A percentile compares a stretch with the other conserved stretches of the same genome.
Evolutionary conservation across 495 filamentous ascomycete genomes (phyloP).

Genomic region (Glarea lozoyensis): DNA sequence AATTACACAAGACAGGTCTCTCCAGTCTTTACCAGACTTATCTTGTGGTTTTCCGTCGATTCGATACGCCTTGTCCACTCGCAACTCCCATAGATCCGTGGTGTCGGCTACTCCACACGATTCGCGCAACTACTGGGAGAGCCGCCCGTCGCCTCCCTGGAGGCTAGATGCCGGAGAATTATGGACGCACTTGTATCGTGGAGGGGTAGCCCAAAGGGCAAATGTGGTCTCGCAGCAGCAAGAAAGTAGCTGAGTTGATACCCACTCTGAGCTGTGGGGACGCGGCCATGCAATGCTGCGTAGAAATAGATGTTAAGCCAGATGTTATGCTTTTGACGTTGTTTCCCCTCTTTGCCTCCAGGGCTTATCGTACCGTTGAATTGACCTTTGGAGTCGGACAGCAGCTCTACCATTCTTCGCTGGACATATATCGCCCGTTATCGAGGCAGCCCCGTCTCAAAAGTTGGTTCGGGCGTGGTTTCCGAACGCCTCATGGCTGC

Average conservation of each 20-base stretch:
- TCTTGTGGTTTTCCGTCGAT: too few relatives aligned
- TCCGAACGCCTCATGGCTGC: background rate
- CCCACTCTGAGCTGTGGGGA: too few relatives aligned
- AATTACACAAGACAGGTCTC: background rate
- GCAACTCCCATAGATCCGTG: background rate
- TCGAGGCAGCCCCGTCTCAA: background rate
- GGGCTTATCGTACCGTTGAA: too few relatives aligned
- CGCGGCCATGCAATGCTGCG: too few relatives aligned
- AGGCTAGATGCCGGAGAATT: too few relatives aligned
- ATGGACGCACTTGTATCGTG: too few relatives aligned
- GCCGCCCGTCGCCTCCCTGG: constrained; percentile 1
- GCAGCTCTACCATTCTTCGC: background rate
- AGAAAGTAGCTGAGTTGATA: too few relatives aligned
- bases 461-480: background rate
- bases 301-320: too few relatives aligned
- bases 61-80: too few relatives aligned
- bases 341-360: background rate
- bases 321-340: too few relatives aligned
- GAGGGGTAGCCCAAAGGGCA: too few relatives aligned
- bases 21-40: constrained; percentile 1
- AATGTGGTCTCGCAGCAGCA: too few relatives aligned
- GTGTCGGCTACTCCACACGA: background rate
- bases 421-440: constrained; percentile 1
- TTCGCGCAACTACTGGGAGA: background rate
- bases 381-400: background rate